phyloP scores from a whole-genome alignment of 2,329 filamentous ascomycete genomes.

The Boeremia lycopersici region DNA sequence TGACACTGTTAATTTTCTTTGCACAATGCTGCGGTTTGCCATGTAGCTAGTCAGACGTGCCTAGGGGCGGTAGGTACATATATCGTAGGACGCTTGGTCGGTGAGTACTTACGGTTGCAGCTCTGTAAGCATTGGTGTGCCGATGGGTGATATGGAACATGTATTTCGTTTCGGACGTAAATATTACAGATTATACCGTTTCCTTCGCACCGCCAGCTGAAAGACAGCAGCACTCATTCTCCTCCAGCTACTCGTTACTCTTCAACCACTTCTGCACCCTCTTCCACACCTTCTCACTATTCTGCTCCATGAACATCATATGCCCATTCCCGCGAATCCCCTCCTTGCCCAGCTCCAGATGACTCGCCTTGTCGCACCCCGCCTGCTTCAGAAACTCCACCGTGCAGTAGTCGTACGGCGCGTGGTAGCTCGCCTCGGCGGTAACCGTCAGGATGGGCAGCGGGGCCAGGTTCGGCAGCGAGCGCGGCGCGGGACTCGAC shows the following conservation, averaged over 20 bases:
- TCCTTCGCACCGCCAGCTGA: too few relatives aligned
- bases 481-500: constrained; percentile 38
- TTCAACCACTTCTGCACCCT: background rate
- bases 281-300: background rate
- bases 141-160: too few relatives aligned
- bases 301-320: constrained; percentile 13
- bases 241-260: background rate
- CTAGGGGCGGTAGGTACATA: too few relatives aligned
- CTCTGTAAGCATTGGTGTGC: too few relatives aligned
- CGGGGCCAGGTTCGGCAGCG: constrained; percentile 55
- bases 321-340: constrained; percentile 3
- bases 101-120: too few relatives aligned
- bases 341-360: constrained; percentile 14
- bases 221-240: background rate
- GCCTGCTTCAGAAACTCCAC: constrained; percentile 57
- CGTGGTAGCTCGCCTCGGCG: constrained; percentile 59
- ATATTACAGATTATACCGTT: background rate
- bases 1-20: too few relatives aligned
- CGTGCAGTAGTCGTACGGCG: constrained; percentile 60
- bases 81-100: too few relatives aligned
- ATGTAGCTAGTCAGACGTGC: too few relatives aligned
- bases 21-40: too few relatives aligned
- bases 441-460: constrained; percentile 59
- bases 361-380: constrained; percentile 14
- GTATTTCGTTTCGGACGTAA: too few relatives aligned